Evolutionary conservation across 768 basidiomycete genomes (phyloP).

Genomic region (Termitomyces sp.): DNA sequence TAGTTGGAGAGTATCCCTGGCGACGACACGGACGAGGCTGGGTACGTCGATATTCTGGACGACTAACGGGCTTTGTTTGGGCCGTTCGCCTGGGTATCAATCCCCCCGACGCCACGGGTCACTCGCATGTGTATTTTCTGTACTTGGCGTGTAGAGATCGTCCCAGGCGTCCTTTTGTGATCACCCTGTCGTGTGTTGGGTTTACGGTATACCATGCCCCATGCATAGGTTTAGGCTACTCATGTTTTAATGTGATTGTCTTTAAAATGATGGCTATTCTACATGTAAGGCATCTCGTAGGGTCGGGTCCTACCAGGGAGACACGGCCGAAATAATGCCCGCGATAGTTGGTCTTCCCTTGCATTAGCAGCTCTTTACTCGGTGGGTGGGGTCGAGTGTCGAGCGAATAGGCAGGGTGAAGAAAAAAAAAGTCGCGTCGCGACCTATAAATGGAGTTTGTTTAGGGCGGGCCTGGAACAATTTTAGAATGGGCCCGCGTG

Average conservation of each 20-base stretch:
- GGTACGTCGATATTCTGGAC: slow-evolving; percentile 29
- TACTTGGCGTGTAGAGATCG: background rate
- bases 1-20: slow-evolving; percentile 53
- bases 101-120: too few relatives aligned
- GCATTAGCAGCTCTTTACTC: slow-evolving; percentile 47
- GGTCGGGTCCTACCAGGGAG: slow-evolving; percentile 35
- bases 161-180: too few relatives aligned
- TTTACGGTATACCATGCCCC: background rate
- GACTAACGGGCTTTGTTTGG: slow-evolving; percentile 1
- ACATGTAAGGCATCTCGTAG: slow-evolving; percentile 61
- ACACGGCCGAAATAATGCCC: slow-evolving; percentile 55
- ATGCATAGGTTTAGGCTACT: background rate
- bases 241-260: background rate
- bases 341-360: slow-evolving; percentile 39
- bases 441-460: background rate
- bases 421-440: background rate
- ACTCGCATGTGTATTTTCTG: background rate
- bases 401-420: slow-evolving; percentile 39
- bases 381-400: slow-evolving; percentile 32
- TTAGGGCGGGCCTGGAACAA: background rate
- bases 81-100: too few relatives aligned
- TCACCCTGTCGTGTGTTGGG: background rate
- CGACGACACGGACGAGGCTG: slow-evolving; percentile 54
- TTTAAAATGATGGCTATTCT: background rate
- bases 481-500: background rate